A percentile compares a stretch with the other conserved stretches of the same genome.
These are phyloP conservation scores for Suillus subalutaceus DNA, from an alignment of 768 basidiomycete genomes.

Conservation along the genomic window DNA sequence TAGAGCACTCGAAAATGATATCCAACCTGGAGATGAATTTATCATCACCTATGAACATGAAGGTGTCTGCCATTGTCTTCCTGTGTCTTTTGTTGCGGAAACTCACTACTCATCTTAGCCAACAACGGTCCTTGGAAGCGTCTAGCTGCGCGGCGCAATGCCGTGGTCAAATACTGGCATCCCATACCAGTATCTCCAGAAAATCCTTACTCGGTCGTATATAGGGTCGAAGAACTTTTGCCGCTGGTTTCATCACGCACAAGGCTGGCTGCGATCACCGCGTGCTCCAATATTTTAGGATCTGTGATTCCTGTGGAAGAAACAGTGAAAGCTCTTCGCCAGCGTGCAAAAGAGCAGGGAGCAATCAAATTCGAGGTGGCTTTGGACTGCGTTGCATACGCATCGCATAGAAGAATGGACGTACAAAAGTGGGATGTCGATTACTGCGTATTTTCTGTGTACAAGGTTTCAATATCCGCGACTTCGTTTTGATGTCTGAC, in stretches of 20 bases:
- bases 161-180: constrained; percentile 62
- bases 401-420: constrained; percentile 71
- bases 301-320: constrained; percentile 63
- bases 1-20: constrained; percentile 55
- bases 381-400: constrained; percentile 80
- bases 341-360: constrained; percentile 53
- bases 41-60: constrained; percentile 83
- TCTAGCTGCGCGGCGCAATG: constrained; percentile 62
- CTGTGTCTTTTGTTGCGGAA: neutral
- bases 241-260: constrained; percentile 67
- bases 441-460: constrained; percentile 70
- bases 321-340: constrained; percentile 52
- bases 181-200: constrained; percentile 46
- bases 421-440: constrained; percentile 80
- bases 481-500: neutral
- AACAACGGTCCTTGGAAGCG: constrained; percentile 80
- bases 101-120: constrained; percentile 41
- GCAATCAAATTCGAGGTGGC: constrained; percentile 64
- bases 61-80: constrained; percentile 41
- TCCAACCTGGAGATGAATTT: constrained; percentile 68
- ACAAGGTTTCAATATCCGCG: constrained; percentile 55
- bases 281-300: constrained; percentile 77
- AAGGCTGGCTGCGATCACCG: constrained; percentile 73
- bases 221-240: constrained; percentile 57
- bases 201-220: constrained; percentile 69